Evolutionary conservation across 2,329 filamentous ascomycete genomes (phyloP), one percentile per base, ranked within the genome.

Genomic region (Ceratocystiopsis sp.): DNA sequence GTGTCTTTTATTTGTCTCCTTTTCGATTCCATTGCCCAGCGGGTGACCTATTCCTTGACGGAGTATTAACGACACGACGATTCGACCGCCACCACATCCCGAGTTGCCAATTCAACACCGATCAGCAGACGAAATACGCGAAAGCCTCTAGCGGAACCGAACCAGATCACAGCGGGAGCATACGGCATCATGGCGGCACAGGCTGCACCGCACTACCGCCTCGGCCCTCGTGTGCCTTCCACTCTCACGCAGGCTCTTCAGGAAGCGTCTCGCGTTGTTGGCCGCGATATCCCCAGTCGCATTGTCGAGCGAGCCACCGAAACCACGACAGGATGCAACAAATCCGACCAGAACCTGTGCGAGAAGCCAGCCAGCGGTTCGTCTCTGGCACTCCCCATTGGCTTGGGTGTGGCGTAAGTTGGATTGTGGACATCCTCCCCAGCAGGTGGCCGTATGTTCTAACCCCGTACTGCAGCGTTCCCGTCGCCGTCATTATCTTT

Each of bases 331-430:
- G 45, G 50, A 7, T 46, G 48, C 42, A 18, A 44, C 45, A 43
- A 52, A 41, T 50, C 59, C 49, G 54, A 59, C 9, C 21, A 18
- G 19, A 62, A 67, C 45, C 60, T 64, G 4, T 80, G 77, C 54
- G 72, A 80, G 52, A 81, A 78, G 55, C 68, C 75, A 0, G 62
- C 67, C 33, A 68, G 66, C 45, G 60, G 62, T 36, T 66, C 61
- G 37, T 65, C 68, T n/a, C 70, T 72, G 41, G 77, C 72, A 4
- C 51, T 86, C 37, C 72, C 79, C 8, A 80, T 91, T 49, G 68
- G 73, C 36, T 61, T 87, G 4, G 78, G 78, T 54, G 68, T 83
- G 48, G 69, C 73, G 80, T 86, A 75, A 35, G 38, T 42, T 16
- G 18, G 6, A 29, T 12, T n/a, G 9, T 29, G 7, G 5, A 6